These are phyloP conservation scores for Meyerozyma elateridarum DNA, from an alignment of 1,139 yeast species.

Conservation along the genomic window DNA sequence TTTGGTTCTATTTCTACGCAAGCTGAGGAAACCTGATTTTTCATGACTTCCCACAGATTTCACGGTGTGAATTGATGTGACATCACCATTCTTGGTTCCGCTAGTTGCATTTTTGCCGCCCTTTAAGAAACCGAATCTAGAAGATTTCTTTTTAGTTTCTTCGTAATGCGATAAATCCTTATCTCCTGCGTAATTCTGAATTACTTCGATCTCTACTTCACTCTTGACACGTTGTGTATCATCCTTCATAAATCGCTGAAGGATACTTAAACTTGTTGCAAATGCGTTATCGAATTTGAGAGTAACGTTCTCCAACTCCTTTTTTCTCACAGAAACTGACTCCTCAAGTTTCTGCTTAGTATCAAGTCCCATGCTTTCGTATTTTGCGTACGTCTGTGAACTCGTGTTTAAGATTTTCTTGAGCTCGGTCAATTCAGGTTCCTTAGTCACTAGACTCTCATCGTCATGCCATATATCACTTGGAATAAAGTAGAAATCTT, in stretches of 20 bases:
- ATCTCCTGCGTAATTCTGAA: slow-evolving; percentile 81
- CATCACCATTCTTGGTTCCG: slow-evolving; percentile 18
- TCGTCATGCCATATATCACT: slow-evolving; percentile 97
- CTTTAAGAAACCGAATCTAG: slow-evolving; percentile 49
- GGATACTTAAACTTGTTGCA: slow-evolving; percentile 47
- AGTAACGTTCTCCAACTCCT: slow-evolving; percentile 27
- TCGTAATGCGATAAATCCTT: slow-evolving; percentile 55
- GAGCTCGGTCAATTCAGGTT: slow-evolving; percentile 61
- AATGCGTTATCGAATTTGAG: slow-evolving; percentile 53
- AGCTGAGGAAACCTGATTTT: slow-evolving; percentile 32
- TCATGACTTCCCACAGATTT: slow-evolving; percentile 25
- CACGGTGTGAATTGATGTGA: slow-evolving; percentile 31
- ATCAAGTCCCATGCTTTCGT: slow-evolving; percentile 40
- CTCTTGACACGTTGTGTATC: slow-evolving; percentile 70
- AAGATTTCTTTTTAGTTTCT: slow-evolving; percentile 45
- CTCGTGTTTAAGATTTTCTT: slow-evolving; percentile 54
- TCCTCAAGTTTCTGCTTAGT: slow-evolving; percentile 52
- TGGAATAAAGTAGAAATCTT: slow-evolving; percentile 79
- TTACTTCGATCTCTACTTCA: slow-evolving; percentile 87
- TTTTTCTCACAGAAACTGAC: slow-evolving; percentile 31
- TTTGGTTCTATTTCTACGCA: slow-evolving; percentile 31
- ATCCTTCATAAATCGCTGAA: slow-evolving; percentile 63
- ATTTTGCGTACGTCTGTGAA: slow-evolving; percentile 39
- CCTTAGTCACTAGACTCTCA: slow-evolving; percentile 63
- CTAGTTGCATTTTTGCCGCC: slow-evolving; percentile 13